Base-by-base conservation (phyloP, 164 flowering plant genomes). In the Cinnamomum micranthum region DNA sequence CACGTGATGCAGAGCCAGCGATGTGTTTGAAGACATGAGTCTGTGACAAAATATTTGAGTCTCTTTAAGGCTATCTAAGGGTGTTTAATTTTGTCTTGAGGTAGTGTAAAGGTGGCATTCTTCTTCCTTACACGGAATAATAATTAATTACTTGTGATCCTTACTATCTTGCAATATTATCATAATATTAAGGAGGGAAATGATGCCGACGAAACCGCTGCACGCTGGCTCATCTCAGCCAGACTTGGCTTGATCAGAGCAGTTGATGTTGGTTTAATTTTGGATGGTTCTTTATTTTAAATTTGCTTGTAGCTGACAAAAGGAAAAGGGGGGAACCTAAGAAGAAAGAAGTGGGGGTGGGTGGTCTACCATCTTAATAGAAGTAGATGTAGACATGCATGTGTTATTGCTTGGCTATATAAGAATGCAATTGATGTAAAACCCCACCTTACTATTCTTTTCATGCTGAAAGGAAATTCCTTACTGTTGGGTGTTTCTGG, bases 331-430 rank as follows among this genome's bases (percentile, higher is more conserved):
- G 59, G 67, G 35, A 58, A 60, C 47, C 67, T 6, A 41, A 23
- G 58, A 55, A 31, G 19, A 47, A 67, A 66, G 71, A 24, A 9
- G 47, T 2, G 58, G 67, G 72, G 60, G 17, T 73, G 25, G 72
- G 20, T 70, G 62, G 73, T 68, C 73, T 70, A 33, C 25, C 68
- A 35, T 75, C 24, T 47, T 22, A 31, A 55, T 60, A 24, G 72
- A 23, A 70, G 24, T 31, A 41, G 73, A 74, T 67, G 60, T 60
- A 27, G 68, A 62, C 73, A 19, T 60, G 65, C 31, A 75, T 70
- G 35, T 2, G 25, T 75, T 59, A 59, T 50, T 68, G 67, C 24
- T 47, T 66, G 22, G 23, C n/a, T 19, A 27, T 59, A 58, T 58
- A 1, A 67, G 69, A 14, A 31, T 67, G 69, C 69, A 28, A 67